phyloP scores from a whole-genome alignment of 768 basidiomycete species.

The Leccinum rimulosum region DNA sequence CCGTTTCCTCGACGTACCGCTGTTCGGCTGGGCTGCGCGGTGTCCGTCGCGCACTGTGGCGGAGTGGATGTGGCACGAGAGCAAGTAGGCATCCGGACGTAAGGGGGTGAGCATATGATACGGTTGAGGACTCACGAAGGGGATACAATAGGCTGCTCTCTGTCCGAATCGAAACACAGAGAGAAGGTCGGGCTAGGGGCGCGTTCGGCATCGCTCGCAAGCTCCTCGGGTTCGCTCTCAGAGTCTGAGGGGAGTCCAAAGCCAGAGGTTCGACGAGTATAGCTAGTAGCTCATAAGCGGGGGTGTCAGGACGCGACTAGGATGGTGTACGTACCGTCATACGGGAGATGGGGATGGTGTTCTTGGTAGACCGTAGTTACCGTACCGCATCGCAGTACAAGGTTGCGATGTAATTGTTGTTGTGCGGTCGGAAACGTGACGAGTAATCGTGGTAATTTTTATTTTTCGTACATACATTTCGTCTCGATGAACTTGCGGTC shows the following conservation, averaged over 20 bases:
- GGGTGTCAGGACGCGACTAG: conserved; percentile 8
- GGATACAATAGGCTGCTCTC: conserved; percentile 32
- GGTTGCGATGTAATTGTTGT: neutral
- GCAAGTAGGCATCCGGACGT: neutral
- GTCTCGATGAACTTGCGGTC: neutral
- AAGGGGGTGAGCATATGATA: neutral
- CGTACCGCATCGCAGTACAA: conserved; percentile 40
- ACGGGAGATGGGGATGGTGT: conserved; percentile 50
- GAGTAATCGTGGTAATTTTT: neutral
- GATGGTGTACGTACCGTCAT: conserved; percentile 30
- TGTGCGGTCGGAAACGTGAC: conserved; percentile 2
- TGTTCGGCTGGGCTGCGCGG: conserved; percentile 32
- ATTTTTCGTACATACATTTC: neutral
- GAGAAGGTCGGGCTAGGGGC: conserved; percentile 32
- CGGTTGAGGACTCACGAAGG: conserved; percentile 32
- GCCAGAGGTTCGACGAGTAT: conserved; percentile 42
- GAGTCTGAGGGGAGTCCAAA: conserved; percentile 57
- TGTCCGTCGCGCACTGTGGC: conserved; percentile 18
- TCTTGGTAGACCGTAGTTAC: conserved; percentile 54
- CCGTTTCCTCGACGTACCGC: conserved; percentile 41
- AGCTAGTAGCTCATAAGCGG: conserved; percentile 6
- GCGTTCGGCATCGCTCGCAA: conserved; percentile 38
- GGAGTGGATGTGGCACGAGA: neutral
- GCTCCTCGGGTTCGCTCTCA: conserved; percentile 30
- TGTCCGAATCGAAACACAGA: conserved; percentile 45